phyloP scores from a whole-genome alignment of 768 basidiomycete species.

The Termitomyces sp. region DNA sequence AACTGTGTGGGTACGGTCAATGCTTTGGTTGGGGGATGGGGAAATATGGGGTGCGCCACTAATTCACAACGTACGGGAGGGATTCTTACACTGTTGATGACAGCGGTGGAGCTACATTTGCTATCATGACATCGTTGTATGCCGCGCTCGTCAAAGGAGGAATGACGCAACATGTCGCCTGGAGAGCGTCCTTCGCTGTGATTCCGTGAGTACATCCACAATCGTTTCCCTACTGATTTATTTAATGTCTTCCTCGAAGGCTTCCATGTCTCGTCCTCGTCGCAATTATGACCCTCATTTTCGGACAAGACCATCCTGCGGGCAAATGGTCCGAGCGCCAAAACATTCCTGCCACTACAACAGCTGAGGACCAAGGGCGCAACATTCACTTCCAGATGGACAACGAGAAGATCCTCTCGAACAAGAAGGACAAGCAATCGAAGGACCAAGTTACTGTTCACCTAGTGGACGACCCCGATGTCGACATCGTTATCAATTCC shows the following conservation, averaged over 20 bases:
- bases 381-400: background rate
- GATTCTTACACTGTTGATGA: background rate
- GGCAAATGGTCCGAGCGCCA: slow-evolving; percentile 48
- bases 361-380: slow-evolving; percentile 9
- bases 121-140: slow-evolving; percentile 51
- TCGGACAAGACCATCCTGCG: slow-evolving; percentile 49
- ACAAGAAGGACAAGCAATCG: background rate
- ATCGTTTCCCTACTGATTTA: background rate
- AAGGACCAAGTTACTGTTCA: background rate
- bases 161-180: slow-evolving; percentile 35
- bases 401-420: background rate
- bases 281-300: slow-evolving; percentile 33
- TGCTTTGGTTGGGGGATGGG: slow-evolving; percentile 53
- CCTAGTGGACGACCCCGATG: background rate
- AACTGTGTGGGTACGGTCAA: slow-evolving; percentile 38
- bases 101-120: slow-evolving; percentile 46
- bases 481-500: slow-evolving; percentile 16
- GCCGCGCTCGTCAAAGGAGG: slow-evolving; percentile 29
- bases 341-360: slow-evolving; percentile 23
- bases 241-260: slow-evolving; percentile 5
- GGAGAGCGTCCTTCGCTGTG: slow-evolving; percentile 50
- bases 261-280: slow-evolving; percentile 43
- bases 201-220: slow-evolving; percentile 30
- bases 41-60: slow-evolving; percentile 30
- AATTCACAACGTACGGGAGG: background rate